Percentiles rank a stretch among this genome's conserved stretches.
Conservation (phyloP, 2,329 filamentous ascomycete genomes). For the Scedosporium minutisporum region DNA sequence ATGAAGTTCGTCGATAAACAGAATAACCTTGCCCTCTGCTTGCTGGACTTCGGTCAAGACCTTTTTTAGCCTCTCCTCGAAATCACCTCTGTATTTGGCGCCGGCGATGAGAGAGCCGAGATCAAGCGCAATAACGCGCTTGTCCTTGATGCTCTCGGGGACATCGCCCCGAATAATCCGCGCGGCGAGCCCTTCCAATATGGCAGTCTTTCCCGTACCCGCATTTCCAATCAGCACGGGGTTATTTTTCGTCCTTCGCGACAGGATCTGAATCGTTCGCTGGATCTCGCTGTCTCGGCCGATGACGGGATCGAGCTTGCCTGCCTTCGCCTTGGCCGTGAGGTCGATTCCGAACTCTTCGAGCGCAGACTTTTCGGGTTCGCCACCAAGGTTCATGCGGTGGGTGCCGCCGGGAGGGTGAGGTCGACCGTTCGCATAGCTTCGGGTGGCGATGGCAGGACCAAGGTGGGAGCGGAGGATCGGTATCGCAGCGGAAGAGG, state of each 20-base stretch:
- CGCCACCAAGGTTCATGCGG: constrained; percentile 77
- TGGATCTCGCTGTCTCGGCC: constrained; percentile 87
- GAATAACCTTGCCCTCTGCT: constrained; percentile 77
- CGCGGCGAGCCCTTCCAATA: constrained; percentile 81
- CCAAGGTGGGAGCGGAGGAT: not conserved
- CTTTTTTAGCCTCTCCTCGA: constrained; percentile 86
- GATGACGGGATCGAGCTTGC: constrained; percentile 93
- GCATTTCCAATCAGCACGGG: constrained; percentile 88
- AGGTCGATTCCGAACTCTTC: constrained; percentile 89
- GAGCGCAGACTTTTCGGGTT: constrained; percentile 71
- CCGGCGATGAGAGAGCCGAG: constrained; percentile 89
- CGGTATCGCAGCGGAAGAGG: not conserved
- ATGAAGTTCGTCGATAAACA: constrained; percentile 94
- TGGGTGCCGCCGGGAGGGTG: constrained; percentile 88
- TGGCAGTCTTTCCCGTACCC: constrained; percentile 88
- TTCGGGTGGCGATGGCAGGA: constrained; percentile 22
- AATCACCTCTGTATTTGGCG: constrained; percentile 91
- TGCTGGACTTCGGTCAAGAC: constrained; percentile 87
- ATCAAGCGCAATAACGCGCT: constrained; percentile 78
- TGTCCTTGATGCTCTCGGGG: constrained; percentile 91
- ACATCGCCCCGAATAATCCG: constrained; percentile 88
- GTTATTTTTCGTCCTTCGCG: constrained; percentile 89
- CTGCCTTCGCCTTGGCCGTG: constrained; percentile 72
- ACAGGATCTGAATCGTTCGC: constrained; percentile 87
- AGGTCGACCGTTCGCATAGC: constrained; percentile 62